Base-by-base conservation (phyloP, 1,284 basidiomycete genomes). In the Trametes versicolor region DNA sequence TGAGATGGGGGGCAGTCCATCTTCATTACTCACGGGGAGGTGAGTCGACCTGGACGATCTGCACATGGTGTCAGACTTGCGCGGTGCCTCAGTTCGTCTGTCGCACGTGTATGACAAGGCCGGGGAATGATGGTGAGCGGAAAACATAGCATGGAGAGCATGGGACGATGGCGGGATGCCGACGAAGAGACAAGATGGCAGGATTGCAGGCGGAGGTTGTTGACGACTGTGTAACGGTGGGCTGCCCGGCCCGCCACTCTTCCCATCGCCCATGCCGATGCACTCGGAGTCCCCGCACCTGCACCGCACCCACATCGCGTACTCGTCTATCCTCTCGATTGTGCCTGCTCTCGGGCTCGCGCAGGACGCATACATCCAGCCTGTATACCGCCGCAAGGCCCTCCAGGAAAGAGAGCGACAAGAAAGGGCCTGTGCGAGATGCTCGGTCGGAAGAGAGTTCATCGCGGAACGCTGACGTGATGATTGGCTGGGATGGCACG, bases 401-500 rank as follows among this genome's bases (percentile, higher is more conserved):
- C 23, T 17, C 8, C 4, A 49, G 27, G 12, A 1, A 7, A 2
- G 25, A 27, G 7, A 29, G 27, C 41, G 37, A 39, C 23, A 27
- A 32, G 15, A 4, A 15, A 21, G 32, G 45, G 21, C 13, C 19
- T 19, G 25, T 27, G 15, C 41, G 32, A 25, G 19, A 25, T 25
- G 45, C n/a, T 34, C 17, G 45, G 29, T 15, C 32, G 47, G 27
- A 34, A 48, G 45, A 25, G 47, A 41, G 10, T 43, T n/a, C 23
- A 15, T 47, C 34, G 54, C 62, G 61, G 57, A 60, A 62, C 57
- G 62, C 58, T 66, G 64, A 69, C 64, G 64, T 62, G 64, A 68
- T 65, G 53, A 49, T 29, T 41, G 48, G 48, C n/a, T 55, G 51
- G 49, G 41, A 43, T 43, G 41, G 41, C 48, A 49, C 39, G 34